Evolutionary conservation across 257 asterid species (phyloP), one percentile per base, ranked within the genome.

Genomic region (Petunia axillaris): DNA sequence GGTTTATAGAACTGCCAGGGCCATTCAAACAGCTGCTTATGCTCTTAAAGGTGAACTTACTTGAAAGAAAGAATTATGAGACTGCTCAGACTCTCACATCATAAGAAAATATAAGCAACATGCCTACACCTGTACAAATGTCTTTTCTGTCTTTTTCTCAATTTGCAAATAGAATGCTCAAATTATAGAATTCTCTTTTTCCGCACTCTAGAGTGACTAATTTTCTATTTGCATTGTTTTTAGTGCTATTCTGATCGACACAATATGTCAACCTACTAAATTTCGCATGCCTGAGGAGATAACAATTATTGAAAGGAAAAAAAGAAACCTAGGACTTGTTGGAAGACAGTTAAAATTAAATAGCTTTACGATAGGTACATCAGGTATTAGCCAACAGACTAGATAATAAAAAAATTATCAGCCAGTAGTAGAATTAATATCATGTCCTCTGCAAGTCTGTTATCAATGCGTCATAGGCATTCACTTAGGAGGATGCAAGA

Each of bases 1-100:
- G 91, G 89, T 90, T 2, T 92, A 97, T 97, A 91, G 97, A 82
- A 91, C 83, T 79, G 91, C 97, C 1, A 88, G 99, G 91, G 97
- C 97, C 82, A 92, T 95, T 81, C 87, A 78, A 78, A 88, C 97
- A 84, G 95, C 92, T 63, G 90, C 92, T 67, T 64, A 79, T 82
- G 85, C 87, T 80, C 89, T 95, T 64, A 89, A 88, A 82, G 97
- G 97, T 46, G 86, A 87, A 83, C 83, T 93, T 53, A 82, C 89
- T 75, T 93, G 91, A 81, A 68, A 60, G 25, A 25, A 25, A 25
- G n/a, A 8, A 14, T 66, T 2, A 0, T 5, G 54, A 44, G 39
- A 16, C 1, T 41, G 53, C 11, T 65, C 39, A 65, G 50, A 65
- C 8, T 65, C 54, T 52, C 14, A 52, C 1, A 52, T 52, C 55